Conservation (phyloP, 306 rosid species). For the Neltuma alba region DNA sequence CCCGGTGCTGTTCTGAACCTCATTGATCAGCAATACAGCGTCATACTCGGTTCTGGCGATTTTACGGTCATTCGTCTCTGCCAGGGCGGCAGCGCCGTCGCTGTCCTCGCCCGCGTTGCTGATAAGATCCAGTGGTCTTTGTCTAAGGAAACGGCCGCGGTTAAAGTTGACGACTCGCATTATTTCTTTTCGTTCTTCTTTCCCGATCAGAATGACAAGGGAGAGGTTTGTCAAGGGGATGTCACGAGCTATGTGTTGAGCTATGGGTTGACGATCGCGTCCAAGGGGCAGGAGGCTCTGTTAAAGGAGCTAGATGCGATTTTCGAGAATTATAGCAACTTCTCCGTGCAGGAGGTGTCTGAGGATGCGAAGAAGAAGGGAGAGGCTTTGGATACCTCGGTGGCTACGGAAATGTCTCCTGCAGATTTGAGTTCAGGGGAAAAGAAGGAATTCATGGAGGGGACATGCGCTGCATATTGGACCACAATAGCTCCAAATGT, state of each 20-base stretch:
- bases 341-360: conserved; percentile 72
- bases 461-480: conserved; percentile 80
- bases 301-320: conserved; percentile 62
- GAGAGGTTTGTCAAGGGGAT: conserved; percentile 21
- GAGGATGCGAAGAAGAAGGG: conserved; percentile 66
- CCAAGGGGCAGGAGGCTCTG: conserved; percentile 73
- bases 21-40: conserved; percentile 75
- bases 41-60: conserved; percentile 83
- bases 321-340: conserved; percentile 55
- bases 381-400: conserved; percentile 60
- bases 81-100: conserved; percentile 62
- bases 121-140: conserved; percentile 90
- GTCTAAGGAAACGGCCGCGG: conserved; percentile 64
- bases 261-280: conserved; percentile 84
- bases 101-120: conserved; percentile 63
- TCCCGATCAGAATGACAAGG: conserved; percentile 52
- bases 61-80: conserved; percentile 57
- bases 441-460: conserved; percentile 76
- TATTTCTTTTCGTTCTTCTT: conserved; percentile 76
- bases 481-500: conserved; percentile 96
- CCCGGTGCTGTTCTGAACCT: conserved; percentile 88
- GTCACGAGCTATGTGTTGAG: conserved; percentile 45
- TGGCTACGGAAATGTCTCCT: conserved; percentile 72
- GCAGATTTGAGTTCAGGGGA: conserved; percentile 63
- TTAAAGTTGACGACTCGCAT: conserved; percentile 90